Evolutionary conservation across 495 filamentous ascomycete genomes (phyloP).

Genomic region (Apiosordaria backusii): DNA sequence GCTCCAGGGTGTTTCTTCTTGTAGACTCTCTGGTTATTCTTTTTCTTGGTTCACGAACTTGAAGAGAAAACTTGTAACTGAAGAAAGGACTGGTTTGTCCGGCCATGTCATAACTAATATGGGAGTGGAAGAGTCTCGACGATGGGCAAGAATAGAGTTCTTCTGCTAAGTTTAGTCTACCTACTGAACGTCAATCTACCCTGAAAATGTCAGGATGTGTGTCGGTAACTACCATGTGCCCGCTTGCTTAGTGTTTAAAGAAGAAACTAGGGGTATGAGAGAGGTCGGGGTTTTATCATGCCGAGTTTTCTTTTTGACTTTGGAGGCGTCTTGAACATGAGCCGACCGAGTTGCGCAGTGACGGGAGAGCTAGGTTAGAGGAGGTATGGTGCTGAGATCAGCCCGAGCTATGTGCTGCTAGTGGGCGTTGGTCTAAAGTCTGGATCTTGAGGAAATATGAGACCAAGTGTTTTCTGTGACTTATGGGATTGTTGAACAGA

Average conservation of each 20-base stretch:
- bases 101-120: too few relatives aligned
- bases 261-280: background rate
- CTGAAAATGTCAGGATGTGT: background rate
- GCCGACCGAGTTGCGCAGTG: slow-evolving; percentile 3
- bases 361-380: background rate
- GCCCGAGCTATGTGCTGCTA: background rate
- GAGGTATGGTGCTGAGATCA: background rate
- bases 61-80: too few relatives aligned
- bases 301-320: background rate
- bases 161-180: too few relatives aligned
- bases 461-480: background rate
- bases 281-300: background rate
- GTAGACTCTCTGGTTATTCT: too few relatives aligned
- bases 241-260: background rate
- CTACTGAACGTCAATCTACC: too few relatives aligned
- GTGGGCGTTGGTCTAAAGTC: background rate
- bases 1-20: too few relatives aligned
- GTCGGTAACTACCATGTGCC: background rate
- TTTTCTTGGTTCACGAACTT: too few relatives aligned
- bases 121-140: too few relatives aligned
- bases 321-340: background rate
- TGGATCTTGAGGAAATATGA: background rate
- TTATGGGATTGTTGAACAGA: background rate
- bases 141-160: too few relatives aligned
- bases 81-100: too few relatives aligned